Evolutionary conservation across 169 alveolate genomes (phyloP).

Genomic region (Nephromyces sp.): DNA sequence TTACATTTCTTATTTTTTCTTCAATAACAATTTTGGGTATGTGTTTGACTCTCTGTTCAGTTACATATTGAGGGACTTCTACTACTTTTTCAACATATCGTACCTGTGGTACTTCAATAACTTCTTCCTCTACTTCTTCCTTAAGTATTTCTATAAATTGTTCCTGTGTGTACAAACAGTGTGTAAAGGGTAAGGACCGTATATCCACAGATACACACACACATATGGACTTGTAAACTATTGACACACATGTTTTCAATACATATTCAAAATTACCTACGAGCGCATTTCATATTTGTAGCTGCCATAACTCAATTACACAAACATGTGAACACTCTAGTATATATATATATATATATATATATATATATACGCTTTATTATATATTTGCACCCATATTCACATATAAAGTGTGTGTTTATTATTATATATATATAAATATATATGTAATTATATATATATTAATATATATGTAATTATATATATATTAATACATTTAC

Average conservation of each 20-base stretch:
- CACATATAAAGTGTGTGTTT: too few species aligned
- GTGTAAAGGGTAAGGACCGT: neutral
- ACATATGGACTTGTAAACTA: neutral
- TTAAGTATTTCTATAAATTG: slow-evolving; percentile 18
- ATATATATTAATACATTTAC: too few species aligned
- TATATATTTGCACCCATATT: neutral
- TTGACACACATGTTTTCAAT: too few species aligned
- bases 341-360: neutral
- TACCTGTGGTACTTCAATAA: slow-evolving; percentile 30
- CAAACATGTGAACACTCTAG: neutral
- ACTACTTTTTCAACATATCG: slow-evolving; percentile 34
- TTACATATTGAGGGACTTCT: slow-evolving; percentile 22
- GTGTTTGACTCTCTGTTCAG: slow-evolving; percentile 21
- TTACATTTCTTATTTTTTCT: slow-evolving; percentile 22
- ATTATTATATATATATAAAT: too few species aligned
- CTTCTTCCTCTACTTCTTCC: slow-evolving; percentile 18
- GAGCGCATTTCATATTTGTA: too few species aligned
- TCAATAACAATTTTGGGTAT: slow-evolving; percentile 18
- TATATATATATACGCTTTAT: neutral
- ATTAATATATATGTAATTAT: too few species aligned
- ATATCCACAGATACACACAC: neutral
- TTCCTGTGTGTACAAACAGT: slow-evolving; percentile 4
- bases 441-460: too few species aligned
- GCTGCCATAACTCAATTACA: neutral
- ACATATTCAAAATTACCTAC: too few species aligned